Conservation (phyloP, 2,329 filamentous ascomycete genomes). For the Penicillium sp. region DNA sequence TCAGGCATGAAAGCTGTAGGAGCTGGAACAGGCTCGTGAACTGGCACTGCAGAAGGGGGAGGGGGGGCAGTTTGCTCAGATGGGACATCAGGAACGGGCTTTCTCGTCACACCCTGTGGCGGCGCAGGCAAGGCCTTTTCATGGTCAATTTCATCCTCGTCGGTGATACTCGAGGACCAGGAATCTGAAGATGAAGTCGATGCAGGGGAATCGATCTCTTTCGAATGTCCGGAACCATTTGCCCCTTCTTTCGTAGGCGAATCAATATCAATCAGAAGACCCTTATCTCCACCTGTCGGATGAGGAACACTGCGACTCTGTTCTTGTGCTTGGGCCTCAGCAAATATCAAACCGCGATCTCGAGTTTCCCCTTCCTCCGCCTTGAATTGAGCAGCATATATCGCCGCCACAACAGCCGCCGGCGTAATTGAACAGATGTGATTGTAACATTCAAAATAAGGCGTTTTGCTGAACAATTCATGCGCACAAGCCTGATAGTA, state of each 20-base stretch:
- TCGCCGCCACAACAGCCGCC: slow-evolving; percentile 19
- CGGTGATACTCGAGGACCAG: slow-evolving; percentile 19
- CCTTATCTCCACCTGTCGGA: background rate
- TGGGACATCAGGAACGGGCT: background rate
- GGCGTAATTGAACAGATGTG: slow-evolving; percentile 48
- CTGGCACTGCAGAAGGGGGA: slow-evolving; percentile 7
- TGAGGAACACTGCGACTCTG: background rate
- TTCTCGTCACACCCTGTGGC: background rate
- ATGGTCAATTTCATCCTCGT: slow-evolving; percentile 23
- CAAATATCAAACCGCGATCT: slow-evolving; percentile 27
- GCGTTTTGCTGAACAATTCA: slow-evolving; percentile 46
- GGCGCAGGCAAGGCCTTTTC: slow-evolving; percentile 17
- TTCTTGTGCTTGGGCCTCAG: slow-evolving; percentile 15
- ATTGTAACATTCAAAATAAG: slow-evolving; percentile 50
- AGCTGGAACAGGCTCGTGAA: slow-evolving; percentile 4
- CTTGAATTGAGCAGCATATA: slow-evolving; percentile 2
- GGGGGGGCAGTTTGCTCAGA: background rate
- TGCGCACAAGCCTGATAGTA: slow-evolving; percentile 52
- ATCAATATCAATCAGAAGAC: slow-evolving; percentile 29
- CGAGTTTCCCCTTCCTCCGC: slow-evolving; percentile 10
- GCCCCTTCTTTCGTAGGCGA: slow-evolving; percentile 12
- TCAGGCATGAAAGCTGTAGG: slow-evolving; percentile 6
- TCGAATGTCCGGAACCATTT: slow-evolving; percentile 10
- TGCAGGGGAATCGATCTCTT: slow-evolving; percentile 11
- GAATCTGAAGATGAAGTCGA: slow-evolving; percentile 17